Evolutionary conservation across 176 grass and related monocot species (phyloP).

Genomic region (Oropetium thomaeum): DNA sequence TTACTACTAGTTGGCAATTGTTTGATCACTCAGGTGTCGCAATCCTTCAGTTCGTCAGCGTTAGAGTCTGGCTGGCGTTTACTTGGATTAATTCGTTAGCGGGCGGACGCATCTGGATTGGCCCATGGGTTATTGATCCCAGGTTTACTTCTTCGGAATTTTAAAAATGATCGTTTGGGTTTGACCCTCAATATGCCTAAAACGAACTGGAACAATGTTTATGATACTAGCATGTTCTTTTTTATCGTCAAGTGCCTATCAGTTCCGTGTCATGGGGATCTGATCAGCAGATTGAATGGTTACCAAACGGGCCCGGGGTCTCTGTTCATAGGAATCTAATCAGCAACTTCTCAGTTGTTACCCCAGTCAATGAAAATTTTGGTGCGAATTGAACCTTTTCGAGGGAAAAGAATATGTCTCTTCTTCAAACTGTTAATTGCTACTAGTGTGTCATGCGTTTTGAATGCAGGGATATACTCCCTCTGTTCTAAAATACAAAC

Average conservation of each 20-base stretch:
- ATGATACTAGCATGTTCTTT: not conserved
- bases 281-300: not conserved
- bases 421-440: too few species aligned
- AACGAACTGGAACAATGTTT: not conserved
- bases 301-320: too few species aligned
- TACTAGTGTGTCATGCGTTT: too few species aligned
- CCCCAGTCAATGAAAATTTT: too few species aligned
- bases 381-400: too few species aligned
- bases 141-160: too few species aligned
- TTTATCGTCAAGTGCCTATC: not conserved
- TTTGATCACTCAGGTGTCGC: not conserved
- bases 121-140: not conserved
- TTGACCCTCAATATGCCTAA: not conserved
- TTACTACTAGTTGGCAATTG: too few species aligned
- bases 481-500: too few species aligned
- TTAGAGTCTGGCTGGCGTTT: not conserved
- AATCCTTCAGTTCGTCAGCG: slow-evolving; percentile 2
- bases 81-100: slow-evolving; percentile 6
- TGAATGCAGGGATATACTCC: too few species aligned
- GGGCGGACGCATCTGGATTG: not conserved
- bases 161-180: too few species aligned
- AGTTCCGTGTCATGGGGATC: not conserved
- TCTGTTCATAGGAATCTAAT: not conserved
- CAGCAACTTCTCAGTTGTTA: too few species aligned
- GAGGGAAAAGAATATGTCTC: too few species aligned